phyloP scores from a whole-genome alignment of 306 rosid genomes.

The Morella rubra region DNA sequence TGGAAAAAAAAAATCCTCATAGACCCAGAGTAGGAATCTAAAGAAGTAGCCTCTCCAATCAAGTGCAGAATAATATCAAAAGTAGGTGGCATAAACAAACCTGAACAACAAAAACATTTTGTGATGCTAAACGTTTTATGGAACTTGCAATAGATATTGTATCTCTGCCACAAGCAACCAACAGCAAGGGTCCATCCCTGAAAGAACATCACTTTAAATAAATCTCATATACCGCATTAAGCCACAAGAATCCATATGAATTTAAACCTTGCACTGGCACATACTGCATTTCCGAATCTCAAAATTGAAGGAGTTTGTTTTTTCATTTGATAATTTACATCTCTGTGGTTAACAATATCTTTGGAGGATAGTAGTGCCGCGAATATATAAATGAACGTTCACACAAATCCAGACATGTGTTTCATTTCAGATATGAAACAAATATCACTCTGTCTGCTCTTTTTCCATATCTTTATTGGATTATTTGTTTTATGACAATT shows the following conservation, averaged over 20 bases:
- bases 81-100: slow-evolving; percentile 36
- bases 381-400: neutral
- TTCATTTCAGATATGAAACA: neutral
- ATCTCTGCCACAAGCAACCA: slow-evolving; percentile 91
- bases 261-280: neutral
- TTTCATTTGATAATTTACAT: neutral
- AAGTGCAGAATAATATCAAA: slow-evolving; percentile 18
- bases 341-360: neutral
- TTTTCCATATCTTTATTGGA: neutral
- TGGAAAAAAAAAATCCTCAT: neutral
- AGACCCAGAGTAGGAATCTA: neutral
- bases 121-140: slow-evolving; percentile 66
- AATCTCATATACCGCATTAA: neutral
- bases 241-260: neutral
- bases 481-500: neutral
- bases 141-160: slow-evolving; percentile 82
- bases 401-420: neutral
- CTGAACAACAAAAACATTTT: slow-evolving; percentile 86
- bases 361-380: neutral
- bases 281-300: neutral
- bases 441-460: neutral
- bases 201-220: slow-evolving; percentile 27
- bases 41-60: neutral
- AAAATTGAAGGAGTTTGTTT: neutral
- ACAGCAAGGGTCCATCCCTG: slow-evolving; percentile 93